phyloP scores from a whole-genome alignment of 257 asterid species.

The Solanum etuberosum region DNA sequence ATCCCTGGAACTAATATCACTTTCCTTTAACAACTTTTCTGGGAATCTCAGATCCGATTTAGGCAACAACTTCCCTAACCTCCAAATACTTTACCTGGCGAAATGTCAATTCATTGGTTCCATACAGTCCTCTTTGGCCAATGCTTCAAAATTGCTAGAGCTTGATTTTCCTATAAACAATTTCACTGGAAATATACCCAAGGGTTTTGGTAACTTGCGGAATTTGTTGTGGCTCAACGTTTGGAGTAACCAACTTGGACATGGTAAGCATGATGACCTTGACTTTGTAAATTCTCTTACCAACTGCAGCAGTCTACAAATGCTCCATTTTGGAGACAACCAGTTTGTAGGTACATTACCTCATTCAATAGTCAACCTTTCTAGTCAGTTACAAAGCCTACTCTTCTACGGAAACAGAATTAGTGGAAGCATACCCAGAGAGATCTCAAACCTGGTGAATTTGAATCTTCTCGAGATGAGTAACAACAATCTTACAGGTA shows the following conservation, averaged over 20 bases:
- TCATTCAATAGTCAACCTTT: conserved; percentile 16
- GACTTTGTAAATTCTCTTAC: conserved; percentile 19
- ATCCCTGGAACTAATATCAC: conserved; percentile 17
- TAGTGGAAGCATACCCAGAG: conserved; percentile 27
- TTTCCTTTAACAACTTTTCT: conserved; percentile 24
- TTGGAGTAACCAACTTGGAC: conserved; percentile 23
- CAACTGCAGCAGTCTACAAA: conserved; percentile 24
- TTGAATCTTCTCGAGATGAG: conserved; percentile 14
- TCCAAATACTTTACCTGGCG: conserved; percentile 16
- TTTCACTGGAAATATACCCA: conserved; percentile 33
- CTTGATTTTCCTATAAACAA: conserved; percentile 22
- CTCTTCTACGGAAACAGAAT: conserved; percentile 14
- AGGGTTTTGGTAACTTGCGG: conserved; percentile 17
- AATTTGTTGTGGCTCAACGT: conserved; percentile 10
- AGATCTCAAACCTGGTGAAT: conserved; percentile 27
- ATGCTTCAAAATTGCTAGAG: conserved; percentile 19
- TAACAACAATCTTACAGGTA: conserved; percentile 15
- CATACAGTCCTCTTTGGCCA: conserved; percentile 30
- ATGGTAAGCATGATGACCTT: conserved; percentile 17
- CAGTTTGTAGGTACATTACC: conserved; percentile 28
- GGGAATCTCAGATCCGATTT: conserved; percentile 25
- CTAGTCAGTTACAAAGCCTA: conserved; percentile 19
- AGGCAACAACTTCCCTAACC: conserved; percentile 23
- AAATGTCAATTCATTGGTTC: conserved; percentile 23
- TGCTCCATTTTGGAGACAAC: conserved; percentile 19